Evolutionary conservation across 108 stramenopile genomes (phyloP).

Genomic region (Skeletonema potamos): DNA sequence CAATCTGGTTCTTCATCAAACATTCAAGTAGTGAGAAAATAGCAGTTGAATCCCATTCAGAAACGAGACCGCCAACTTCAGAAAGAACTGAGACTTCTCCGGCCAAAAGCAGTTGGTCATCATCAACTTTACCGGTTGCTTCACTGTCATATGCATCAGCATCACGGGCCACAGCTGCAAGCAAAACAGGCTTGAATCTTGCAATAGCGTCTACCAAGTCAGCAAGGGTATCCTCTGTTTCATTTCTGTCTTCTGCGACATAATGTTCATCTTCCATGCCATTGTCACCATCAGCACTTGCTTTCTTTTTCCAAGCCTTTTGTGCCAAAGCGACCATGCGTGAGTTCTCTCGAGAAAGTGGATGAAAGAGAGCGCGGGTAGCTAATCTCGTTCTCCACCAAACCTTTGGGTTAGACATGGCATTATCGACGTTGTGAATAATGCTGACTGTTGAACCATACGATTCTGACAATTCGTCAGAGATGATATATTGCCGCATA

Average conservation of each 20-base stretch:
- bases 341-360: slow-evolving; percentile 17
- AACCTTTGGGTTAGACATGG: slow-evolving; percentile 26
- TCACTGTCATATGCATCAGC: slow-evolving; percentile 48
- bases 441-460: slow-evolving; percentile 1
- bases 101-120: slow-evolving; percentile 38
- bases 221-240: slow-evolving; percentile 46
- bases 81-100: slow-evolving; percentile 52
- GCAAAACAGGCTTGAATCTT: slow-evolving; percentile 49
- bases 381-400: slow-evolving; percentile 50
- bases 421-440: slow-evolving; percentile 15
- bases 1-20: slow-evolving; percentile 45
- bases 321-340: slow-evolving; percentile 14
- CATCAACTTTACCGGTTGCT: slow-evolving; percentile 33
- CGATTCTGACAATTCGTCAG: slow-evolving; percentile 58
- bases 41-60: slow-evolving; percentile 37
- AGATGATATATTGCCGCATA: slow-evolving; percentile 54
- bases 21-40: slow-evolving; percentile 34
- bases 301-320: slow-evolving; percentile 22
- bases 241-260: slow-evolving; percentile 43
- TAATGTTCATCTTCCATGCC: slow-evolving; percentile 48
- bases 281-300: slow-evolving; percentile 35
- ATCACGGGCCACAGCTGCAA: slow-evolving; percentile 54
- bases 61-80: slow-evolving; percentile 29
- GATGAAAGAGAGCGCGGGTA: slow-evolving; percentile 38
- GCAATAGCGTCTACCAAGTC: slow-evolving; percentile 45